A percentile compares a stretch with the other conserved stretches of the same genome.
These are phyloP conservation scores for Paecilomyces formosus DNA, from an alignment of 2,329 filamentous ascomycete species.

Conservation along the genomic window DNA sequence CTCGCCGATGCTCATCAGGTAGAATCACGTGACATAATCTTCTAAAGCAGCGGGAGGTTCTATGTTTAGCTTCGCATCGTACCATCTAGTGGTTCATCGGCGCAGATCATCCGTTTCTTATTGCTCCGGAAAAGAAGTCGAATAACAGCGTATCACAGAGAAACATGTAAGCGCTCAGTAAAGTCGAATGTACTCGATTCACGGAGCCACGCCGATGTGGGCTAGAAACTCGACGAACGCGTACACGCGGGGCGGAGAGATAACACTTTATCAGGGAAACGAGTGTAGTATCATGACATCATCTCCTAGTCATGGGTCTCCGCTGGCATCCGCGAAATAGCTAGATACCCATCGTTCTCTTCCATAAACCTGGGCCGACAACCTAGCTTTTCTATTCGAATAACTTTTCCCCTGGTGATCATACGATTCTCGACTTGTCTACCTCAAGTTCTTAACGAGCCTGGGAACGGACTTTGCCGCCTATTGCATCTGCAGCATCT, in stretches of 20 bases:
- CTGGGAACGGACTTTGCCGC: not conserved
- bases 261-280: not conserved
- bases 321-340: not conserved
- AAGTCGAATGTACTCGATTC: not conserved
- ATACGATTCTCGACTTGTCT: not conserved
- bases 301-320: not conserved
- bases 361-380: not conserved
- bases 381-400: not conserved
- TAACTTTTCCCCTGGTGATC: not conserved
- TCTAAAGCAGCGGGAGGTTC: no score
- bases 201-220: not conserved
- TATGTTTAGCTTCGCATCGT: no score
- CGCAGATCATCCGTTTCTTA: not conserved
- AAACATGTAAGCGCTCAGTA: not conserved
- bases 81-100: not conserved
- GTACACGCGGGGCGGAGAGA: not conserved
- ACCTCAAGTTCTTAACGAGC: not conserved
- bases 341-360: not conserved
- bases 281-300: constrained; percentile 2
- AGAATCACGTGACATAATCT: no score
- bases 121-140: not conserved
- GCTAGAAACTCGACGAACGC: not conserved
- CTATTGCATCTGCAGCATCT: not conserved
- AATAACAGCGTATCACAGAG: no score
- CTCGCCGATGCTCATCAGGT: no score